Percentiles rank a stretch among this genome's conserved stretches.
Evolutionary conservation across 768 basidiomycete species (phyloP).

Genomic region (Pleurotus tuoliensis): DNA sequence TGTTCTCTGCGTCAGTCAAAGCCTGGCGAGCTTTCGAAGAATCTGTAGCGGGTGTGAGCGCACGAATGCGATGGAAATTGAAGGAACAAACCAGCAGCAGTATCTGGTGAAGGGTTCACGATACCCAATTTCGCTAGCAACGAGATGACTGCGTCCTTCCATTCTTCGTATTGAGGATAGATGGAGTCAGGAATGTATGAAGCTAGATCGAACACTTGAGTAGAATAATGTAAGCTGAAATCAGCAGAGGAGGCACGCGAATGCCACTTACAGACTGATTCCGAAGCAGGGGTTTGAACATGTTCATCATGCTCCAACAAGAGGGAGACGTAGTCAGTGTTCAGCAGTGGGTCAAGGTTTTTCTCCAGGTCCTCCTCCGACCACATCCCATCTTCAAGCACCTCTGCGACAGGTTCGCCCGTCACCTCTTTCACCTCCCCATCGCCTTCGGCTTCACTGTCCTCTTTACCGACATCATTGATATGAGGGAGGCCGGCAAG

Average conservation of each 20-base stretch:
- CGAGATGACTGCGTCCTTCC: conserved; percentile 56
- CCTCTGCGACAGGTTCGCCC: conserved; percentile 34
- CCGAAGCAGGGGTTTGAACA: conserved; percentile 43
- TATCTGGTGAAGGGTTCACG: conserved; percentile 32
- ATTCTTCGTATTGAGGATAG: conserved; percentile 65
- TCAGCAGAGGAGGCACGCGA: neutral
- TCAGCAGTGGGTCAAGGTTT: conserved; percentile 52
- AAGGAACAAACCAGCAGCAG: conserved; percentile 24
- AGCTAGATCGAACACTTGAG: conserved; percentile 70
- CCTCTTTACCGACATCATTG: conserved; percentile 59
- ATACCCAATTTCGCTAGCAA: conserved; percentile 67
- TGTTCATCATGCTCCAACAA: conserved; percentile 77
- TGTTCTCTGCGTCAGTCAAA: conserved; percentile 57
- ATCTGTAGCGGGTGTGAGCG: conserved; percentile 30
- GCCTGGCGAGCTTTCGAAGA: conserved; percentile 61
- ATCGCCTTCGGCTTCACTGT: conserved; percentile 20
- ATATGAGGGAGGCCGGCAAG: conserved; percentile 68
- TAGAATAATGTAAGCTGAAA: neutral
- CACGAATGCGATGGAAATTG: neutral
- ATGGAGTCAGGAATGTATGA: conserved; percentile 85
- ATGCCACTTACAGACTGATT: conserved; percentile 50
- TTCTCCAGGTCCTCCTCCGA: conserved; percentile 52
- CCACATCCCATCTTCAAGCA: conserved; percentile 60
- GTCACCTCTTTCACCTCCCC: conserved; percentile 27
- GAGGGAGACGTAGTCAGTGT: conserved; percentile 68